Conservation (phyloP, 2,329 filamentous ascomycete species). For the Trichoderma hamatum region DNA sequence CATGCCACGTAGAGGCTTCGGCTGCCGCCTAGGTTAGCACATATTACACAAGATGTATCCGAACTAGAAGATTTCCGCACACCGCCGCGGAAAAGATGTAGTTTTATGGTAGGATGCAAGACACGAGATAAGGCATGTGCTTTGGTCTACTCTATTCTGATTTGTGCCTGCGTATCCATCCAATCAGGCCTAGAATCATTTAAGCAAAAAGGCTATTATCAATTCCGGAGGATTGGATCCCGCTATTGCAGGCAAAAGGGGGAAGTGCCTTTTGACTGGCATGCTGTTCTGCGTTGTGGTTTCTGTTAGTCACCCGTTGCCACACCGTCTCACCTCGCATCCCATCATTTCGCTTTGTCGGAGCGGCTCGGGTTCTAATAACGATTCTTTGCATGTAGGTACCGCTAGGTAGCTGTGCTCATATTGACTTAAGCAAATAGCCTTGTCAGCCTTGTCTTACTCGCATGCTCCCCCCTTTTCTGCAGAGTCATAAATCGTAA, state of each 20-base stretch:
- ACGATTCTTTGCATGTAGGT: not conserved
- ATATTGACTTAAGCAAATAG: too few relatives aligned
- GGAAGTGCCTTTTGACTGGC: not conserved
- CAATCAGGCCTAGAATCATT: not conserved
- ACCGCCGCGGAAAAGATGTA: not conserved
- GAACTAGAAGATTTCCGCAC: not conserved
- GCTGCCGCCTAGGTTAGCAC: not conserved
- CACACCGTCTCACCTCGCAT: not conserved
- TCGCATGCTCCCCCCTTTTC: not conserved
- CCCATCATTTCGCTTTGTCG: not conserved
- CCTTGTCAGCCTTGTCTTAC: conserved; percentile 7
- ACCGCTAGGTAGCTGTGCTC: too few relatives aligned
- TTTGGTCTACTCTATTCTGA: not conserved
- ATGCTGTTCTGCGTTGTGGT: not conserved
- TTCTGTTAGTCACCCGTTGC: not conserved
- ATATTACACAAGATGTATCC: conserved; percentile 3
- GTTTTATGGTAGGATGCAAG: not conserved
- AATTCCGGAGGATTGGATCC: not conserved
- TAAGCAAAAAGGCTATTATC: not conserved
- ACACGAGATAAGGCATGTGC: not conserved
- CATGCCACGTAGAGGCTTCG: conserved; percentile 8
- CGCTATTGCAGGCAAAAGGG: not conserved
- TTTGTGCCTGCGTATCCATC: not conserved
- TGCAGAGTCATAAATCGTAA: too few relatives aligned
- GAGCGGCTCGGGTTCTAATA: not conserved